phyloP scores from a whole-genome alignment of 2,329 filamentous ascomycete species.

The Biscogniauxia sp. region DNA sequence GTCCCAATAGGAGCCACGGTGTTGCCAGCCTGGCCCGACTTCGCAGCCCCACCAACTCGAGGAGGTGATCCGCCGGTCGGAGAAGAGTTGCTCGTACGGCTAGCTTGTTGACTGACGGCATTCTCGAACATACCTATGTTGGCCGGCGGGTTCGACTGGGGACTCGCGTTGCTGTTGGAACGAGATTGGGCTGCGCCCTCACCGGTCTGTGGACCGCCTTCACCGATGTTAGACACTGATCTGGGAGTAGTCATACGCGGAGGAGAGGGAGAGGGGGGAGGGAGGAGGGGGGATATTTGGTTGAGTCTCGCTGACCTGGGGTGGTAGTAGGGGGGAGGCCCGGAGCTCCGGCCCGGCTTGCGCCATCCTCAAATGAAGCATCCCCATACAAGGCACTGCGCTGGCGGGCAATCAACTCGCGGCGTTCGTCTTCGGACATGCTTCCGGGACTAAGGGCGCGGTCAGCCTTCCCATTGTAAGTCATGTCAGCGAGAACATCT shows the following conservation, averaged over 20 bases:
- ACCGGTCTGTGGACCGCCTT: constrained; percentile 45
- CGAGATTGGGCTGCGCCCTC: constrained; percentile 59
- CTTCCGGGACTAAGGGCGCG: constrained; percentile 77
- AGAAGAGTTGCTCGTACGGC: constrained; percentile 81
- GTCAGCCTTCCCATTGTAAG: constrained; percentile 68
- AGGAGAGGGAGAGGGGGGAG: constrained; percentile 80
- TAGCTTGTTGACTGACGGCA: constrained; percentile 61
- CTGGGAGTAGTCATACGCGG: constrained; percentile 66
- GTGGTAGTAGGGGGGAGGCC: constrained; percentile 61
- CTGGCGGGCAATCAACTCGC: constrained; percentile 93
- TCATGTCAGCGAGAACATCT: constrained; percentile 51
- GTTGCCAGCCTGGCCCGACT: constrained; percentile 53
- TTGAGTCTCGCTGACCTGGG: constrained; percentile 63
- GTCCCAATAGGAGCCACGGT: constrained; percentile 92
- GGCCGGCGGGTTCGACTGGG: constrained; percentile 62
- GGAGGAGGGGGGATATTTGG: too few species aligned
- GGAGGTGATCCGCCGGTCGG: constrained; percentile 76
- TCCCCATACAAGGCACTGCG: constrained; percentile 92
- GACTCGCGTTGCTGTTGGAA: constrained; percentile 82
- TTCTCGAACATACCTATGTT: constrained; percentile 63
- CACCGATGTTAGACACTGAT: constrained; percentile 40
- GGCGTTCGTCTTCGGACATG: constrained; percentile 94
- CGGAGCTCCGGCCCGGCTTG: constrained; percentile 63
- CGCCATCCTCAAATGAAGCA: constrained; percentile 65
- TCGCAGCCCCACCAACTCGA: constrained; percentile 59